Evolutionary conservation across 1,284 basidiomycete species (phyloP), one percentile per base, ranked within the genome.

Genomic region (Austroboletus niveus): DNA sequence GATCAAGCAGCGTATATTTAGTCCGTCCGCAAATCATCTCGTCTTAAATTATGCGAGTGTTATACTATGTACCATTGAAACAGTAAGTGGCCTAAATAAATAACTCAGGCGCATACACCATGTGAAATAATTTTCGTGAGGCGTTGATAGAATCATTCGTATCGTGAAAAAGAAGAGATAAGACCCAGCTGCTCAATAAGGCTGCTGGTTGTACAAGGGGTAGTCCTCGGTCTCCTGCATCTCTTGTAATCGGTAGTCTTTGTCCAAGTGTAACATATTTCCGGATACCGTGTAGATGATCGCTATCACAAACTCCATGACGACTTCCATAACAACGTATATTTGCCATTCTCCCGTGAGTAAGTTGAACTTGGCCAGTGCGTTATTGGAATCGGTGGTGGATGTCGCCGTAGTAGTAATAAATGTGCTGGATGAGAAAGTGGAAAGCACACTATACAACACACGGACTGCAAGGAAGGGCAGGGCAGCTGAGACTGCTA

Each of bases 401-500:
- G 55, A 4, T n/a, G 66, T 66, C 4, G 71, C 59, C 24, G 62
- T 66, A 24, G 22, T 24, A 20, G 63, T 43, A 38, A 71, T 74
- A 50, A 75, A 76, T 35, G 77, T 57, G 58, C 75, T 73, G 8
- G 73, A 71, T 38, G 81, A 72, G 39, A 82, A 82, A 64, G 78
- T 75, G 40, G 77, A 72, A 41, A 87, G 72, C 8, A 80, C 70
- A 31, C 64, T 70, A 32, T 70, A 66, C 4, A 70, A 27, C 36
- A 79, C 70, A 36, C 85, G 80, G 32, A 80, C 74, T 11, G 74
- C 77, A 38, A 87, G 71, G 66, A 85, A 80, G 12, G 83, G 82
- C 14, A 86, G 65, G 5, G 80, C 80, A 46, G 70, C 35, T 12
- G 78, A 72, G 43, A 85, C 69, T 17, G 79, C 81, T 22, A 59